Base-by-base conservation (phyloP, 768 basidiomycete species). In the Boletales sp. region DNA sequence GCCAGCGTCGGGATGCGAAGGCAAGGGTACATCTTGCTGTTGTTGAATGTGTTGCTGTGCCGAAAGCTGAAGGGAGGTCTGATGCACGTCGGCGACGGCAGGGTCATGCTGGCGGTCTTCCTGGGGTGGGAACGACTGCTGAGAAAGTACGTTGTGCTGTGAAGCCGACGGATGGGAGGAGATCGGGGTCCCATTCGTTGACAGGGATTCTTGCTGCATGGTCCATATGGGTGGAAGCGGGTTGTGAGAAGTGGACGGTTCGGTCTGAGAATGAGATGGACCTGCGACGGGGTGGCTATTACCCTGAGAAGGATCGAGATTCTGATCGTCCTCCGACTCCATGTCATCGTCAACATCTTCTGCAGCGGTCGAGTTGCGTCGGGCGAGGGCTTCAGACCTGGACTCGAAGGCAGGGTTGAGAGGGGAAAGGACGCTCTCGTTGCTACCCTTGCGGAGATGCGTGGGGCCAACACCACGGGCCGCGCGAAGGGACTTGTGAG, bases 371-470 rank as follows among this genome's bases (percentile, higher is more conserved):
- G 66, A 61, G 48, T 62, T 56, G 24, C 57, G 64, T 39, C 61
- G 55, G 18, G 60, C 57, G n/a, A 62, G 54, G 15, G 51, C 56
- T 38, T 69, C 69, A 15, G 64, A 60, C 30, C 63, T 64, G 30
- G 59, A 58, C 46, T 72, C 69, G 51, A 70, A 75, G n/a, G 69
- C 65, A 45, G 72, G 68, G 36, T 71, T 73, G 36, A 72, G 63
- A 27, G 71, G 72, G n/a, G 73, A 70, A 15, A 72, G 60, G 19
- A 63, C 69, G 43, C 63, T 59, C 53, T 62, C 59, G 5, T 67
- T 67, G 41, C 64, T 66, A n/a, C 62, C 43, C 60, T 69, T 61
- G 72, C 78, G 65, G 43, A 70, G 63, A 57, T 65, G 61, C 32
- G 60, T 63, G 48, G 57, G 56, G 12, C 69, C 64, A 4, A 66